Evolutionary conservation across 2,329 filamentous ascomycete genomes (phyloP).

Genomic region (Fusarium irregulare): DNA sequence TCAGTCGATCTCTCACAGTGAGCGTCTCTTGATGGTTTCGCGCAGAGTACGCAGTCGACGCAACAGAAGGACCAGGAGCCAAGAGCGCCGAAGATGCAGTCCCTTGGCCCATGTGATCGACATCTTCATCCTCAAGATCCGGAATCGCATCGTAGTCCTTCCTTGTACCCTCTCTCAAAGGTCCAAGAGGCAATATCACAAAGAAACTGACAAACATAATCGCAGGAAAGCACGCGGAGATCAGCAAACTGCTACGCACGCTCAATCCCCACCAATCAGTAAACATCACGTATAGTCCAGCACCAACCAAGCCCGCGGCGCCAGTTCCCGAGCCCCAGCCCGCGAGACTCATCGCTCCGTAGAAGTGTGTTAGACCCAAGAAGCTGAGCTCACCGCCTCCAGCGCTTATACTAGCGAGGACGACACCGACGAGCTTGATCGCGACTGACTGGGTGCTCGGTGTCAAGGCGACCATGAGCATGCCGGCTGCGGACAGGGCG

Average conservation of each 20-base stretch:
- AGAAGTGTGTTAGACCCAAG: constrained; percentile 90
- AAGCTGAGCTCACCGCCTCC: constrained; percentile 93
- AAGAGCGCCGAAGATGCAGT: constrained; percentile 63
- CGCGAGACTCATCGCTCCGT: constrained; percentile 86
- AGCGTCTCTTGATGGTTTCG: constrained; percentile 43
- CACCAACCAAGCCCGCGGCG: constrained; percentile 86
- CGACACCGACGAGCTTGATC: constrained; percentile 83
- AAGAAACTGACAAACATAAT: constrained; percentile 93
- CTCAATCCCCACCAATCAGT: constrained; percentile 83
- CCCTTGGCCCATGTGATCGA: constrained; percentile 51
- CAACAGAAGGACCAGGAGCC: constrained; percentile 55
- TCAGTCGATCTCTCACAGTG: constrained; percentile 64
- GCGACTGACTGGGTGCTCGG: constrained; percentile 73
- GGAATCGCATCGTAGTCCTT: constrained; percentile 67
- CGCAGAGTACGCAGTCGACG: constrained; percentile 55
- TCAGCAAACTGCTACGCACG: constrained; percentile 78
- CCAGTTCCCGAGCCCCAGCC: constrained; percentile 95
- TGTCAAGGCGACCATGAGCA: constrained; percentile 88
- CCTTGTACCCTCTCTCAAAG: constrained; percentile 63
- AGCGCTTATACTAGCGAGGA: constrained; percentile 85
- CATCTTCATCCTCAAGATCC: constrained; percentile 53
- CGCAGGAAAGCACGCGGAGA: constrained; percentile 81
- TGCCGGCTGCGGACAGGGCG: constrained; percentile 80
- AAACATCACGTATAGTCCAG: constrained; percentile 86
- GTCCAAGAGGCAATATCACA: constrained; percentile 75